Base-by-base conservation (phyloP, 768 basidiomycete genomes). In the Tephrocybe sp. region DNA sequence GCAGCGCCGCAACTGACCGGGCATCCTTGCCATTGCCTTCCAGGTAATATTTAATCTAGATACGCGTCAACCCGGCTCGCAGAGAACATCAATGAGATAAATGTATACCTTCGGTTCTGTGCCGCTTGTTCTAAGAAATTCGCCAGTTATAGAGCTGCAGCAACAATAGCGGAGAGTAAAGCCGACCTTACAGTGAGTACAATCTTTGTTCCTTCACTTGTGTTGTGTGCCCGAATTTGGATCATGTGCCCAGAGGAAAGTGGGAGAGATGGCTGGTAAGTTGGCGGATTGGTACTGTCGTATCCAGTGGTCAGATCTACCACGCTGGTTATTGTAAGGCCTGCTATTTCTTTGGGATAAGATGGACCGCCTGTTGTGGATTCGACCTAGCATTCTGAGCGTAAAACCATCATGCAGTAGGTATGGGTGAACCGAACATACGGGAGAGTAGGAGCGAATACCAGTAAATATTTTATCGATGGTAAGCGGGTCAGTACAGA, bases 221-320 rank as follows among this genome's bases (percentile, higher is more conserved):
- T 54, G 49, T 69, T 70, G 40, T 72, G 69, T 2, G 82, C 87
- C 46, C 82, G 71, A 64, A 95, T 87, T 56, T 88, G 85, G 36
- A 94, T 82, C 92, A 94, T 93, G 57, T 94, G 85, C 5, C 90
- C 85, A 0, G 83, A 84, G 16, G 90, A 89, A 31, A 89, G 65
- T 16, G 86, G 87, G 16, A 90, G 69, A 22, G 68, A 66, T 11
- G 89, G 85, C 56, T 75, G 68, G 61, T 75, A 83, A 2, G 72
- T 73, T 1, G 87, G 85, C n/a, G 84, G 75, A 59, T 90, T 87
- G 5, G 74, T 72, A 57, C 84, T 89, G 57, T 92, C 90, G 62
- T 86, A 91, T 16, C 87, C 89, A 17, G 70, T 69, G 2, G 92
- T 93, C 36, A 94, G 65, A 63, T 95, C 93, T 8, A 89, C 69